phyloP scores from a whole-genome alignment of 139 green algal genomes.

The Edaphochlamys debaryana region DNA sequence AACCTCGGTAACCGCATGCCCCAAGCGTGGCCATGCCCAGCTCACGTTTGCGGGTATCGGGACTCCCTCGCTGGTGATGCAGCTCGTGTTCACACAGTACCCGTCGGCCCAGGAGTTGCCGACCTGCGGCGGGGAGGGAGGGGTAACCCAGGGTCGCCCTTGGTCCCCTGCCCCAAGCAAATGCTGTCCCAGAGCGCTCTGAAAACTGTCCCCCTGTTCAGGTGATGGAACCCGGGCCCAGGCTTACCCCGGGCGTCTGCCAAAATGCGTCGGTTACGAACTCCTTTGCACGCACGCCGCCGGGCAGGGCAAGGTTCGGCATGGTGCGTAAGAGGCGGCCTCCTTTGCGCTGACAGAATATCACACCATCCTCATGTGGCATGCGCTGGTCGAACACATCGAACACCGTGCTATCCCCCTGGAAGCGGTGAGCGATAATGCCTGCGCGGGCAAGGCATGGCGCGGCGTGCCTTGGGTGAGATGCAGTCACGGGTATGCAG shows the following conservation, averaged over 20 bases:
- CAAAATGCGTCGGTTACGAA: background rate
- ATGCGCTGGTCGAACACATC: background rate
- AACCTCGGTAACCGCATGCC: too few relatives aligned
- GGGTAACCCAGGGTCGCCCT: too few relatives aligned
- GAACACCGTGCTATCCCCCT: background rate
- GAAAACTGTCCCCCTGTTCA: too few relatives aligned
- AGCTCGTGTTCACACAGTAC: background rate
- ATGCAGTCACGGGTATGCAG: too few relatives aligned
- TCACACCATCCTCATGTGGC: background rate
- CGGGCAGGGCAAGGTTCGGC: too few relatives aligned
- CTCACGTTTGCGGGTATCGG: too few relatives aligned
- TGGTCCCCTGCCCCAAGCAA: too few relatives aligned
- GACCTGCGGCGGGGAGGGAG: background rate
- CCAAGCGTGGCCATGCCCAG: too few relatives aligned
- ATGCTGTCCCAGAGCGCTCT: too few relatives aligned
- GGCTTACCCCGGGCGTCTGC: background rate
- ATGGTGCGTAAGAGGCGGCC: background rate
- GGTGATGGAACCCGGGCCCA: too few relatives aligned
- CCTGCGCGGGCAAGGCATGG: too few relatives aligned
- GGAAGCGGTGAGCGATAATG: background rate
- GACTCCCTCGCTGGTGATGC: background rate
- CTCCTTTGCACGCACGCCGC: background rate
- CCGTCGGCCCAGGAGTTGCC: background rate
- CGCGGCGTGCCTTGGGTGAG: too few relatives aligned
- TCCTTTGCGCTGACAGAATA: background rate